Base-by-base conservation (phyloP, 1,284 basidiomycete genomes). In the Mrakiaceae sp. region DNA sequence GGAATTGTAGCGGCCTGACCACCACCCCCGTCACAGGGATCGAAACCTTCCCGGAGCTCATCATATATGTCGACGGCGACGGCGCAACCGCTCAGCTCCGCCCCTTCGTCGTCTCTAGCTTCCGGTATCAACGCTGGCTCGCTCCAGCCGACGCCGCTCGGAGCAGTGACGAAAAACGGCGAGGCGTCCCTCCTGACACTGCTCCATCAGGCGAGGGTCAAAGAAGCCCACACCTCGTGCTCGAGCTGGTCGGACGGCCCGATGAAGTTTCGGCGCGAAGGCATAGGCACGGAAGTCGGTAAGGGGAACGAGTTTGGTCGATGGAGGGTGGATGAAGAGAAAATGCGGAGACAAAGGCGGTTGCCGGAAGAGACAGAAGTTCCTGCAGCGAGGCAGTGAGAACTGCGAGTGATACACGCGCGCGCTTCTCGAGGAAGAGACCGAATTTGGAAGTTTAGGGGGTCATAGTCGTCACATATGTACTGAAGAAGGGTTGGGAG, bases 261-360 rank as follows among this genome's bases (percentile, higher is more conserved):
- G 52, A 85, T 84, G 53, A 55, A 44, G 60, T 50, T 71, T 78
- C 27, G 80, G 66, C 79, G 75, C n/a, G 75, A 79, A 8, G 81
- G 80, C 0, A 83, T 89, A 82, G 83, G 82, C 0, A 88, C 88
- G 85, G 85, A 85, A 4, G 71, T 76, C 10, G 79, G 78, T 49
- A 79, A 77, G 5, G 27, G 27, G 27, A 27, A 27, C 2, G 27
- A 27, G 27, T 27, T 27, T 27, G 27, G 27, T 27, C 43, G 50
- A 27, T 60, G 53, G 59, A n/a, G 40, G 53, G 59, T 51, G 7
- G 43, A n/a, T 1, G 53, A 48, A 14, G 54, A 55, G 54, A 55
- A 46, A 16, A 59, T 88, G 10, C 75, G 78, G 54, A 77, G 78
- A 63, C 82, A 87, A 58, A 79, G 81, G 69, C 70, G 74, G 39